Base-by-base conservation (phyloP, 257 asterid species). In the Cinchona pubescens region DNA sequence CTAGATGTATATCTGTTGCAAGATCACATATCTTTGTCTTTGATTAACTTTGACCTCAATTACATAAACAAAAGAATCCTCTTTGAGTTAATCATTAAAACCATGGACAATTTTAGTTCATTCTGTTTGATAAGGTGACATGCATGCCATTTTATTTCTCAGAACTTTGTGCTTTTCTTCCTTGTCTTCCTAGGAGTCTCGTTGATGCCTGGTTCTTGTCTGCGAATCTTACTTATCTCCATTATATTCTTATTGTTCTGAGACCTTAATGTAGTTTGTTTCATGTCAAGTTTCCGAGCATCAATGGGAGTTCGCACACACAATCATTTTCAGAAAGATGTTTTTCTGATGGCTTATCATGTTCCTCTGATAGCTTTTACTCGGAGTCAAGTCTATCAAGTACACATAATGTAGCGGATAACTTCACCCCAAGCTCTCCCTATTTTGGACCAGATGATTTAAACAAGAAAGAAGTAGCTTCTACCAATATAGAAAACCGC, bases 301-400 rank as follows among this genome's bases (percentile, higher is more conserved):
- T 82, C 25, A 77, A 76, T 16, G 83, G 83, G 75, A 86, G 90
- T 78, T 88, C 88, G n/a, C n/a, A n/a, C 14, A 29, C 79, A 43
- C 87, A 80, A 42, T 76, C 85, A 40, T 77, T 75, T 78, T 73
- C 90, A 16, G 83, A 82, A 76, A 83, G 83, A 73, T 74, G 86
- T 73, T 68, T 61, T 65, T 78, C 83, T n/a, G 90, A 86, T 64
- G 87, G 81, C 51, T 83, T 77, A 65, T 81, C 89, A 8, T 83
- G 84, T 79, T 75, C 90, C 67, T 84, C 90, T 3, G 85, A 77
- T 42, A 84, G 85, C 82, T 75, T 86, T 23, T 83, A 82, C 48
- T 82, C 85, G 1, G 83, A 78, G 30, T 82, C 86, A 67, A 80
- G 78, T 59, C 75, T 65, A 66, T 70, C 80, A 25, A 77, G 81